Base-by-base conservation (phyloP, 352 stramenopile species). In the Phytopythium aichiense region DNA sequence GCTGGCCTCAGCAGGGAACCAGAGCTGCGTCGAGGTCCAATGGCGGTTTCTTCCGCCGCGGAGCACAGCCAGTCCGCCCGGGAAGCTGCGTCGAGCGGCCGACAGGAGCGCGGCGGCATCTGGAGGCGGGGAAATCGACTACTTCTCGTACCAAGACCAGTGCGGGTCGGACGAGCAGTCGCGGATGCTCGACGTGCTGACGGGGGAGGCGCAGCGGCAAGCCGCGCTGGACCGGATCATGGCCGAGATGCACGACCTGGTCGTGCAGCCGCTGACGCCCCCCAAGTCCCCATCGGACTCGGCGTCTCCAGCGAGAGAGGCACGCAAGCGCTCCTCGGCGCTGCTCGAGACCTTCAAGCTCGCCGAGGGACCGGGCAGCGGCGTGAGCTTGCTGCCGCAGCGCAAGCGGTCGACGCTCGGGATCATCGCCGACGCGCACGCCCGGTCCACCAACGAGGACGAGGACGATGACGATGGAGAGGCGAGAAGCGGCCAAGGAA, bases 121-220 rank as follows among this genome's bases (percentile, higher is more conserved):
- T 16, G 43, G 43, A 50, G 11, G 43, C 20, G n/a, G n/a, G 18
- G 6, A 22, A 9, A 11, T n/a, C 45, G 45, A 30, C 45, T 52
- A n/a, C 15, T 31, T 31, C n/a, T 18, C 45, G 45, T 33, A 31
- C 28, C 45, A 52, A 16, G n/a, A 28, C n/a, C 22, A 52, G 16
- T 18, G 18, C 40, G 22, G 37, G 8, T 0, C 51, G 20, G 35
- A 8, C 33, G 51, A 57, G 51, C 15, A 33, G 16, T 46, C 33
- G n/a, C 13, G 33, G 1, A 20, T 46, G 51, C 30, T 57, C 74
- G 16, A 58, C 85, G 16, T 74, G 83, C 71, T 90, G 40, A 72
- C 78, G 46, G 81, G 81, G 0, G 78, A 88, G 52, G 87, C 76
- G 1, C 81, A 90, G 42, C 76, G 81, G 4, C 71, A 88, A 67